A percentile compares a stretch with the other conserved stretches of the same genome.
Evolutionary conservation across 441 rosid genomes (phyloP).

Genomic region (Pelargonium cotyledonis): DNA sequence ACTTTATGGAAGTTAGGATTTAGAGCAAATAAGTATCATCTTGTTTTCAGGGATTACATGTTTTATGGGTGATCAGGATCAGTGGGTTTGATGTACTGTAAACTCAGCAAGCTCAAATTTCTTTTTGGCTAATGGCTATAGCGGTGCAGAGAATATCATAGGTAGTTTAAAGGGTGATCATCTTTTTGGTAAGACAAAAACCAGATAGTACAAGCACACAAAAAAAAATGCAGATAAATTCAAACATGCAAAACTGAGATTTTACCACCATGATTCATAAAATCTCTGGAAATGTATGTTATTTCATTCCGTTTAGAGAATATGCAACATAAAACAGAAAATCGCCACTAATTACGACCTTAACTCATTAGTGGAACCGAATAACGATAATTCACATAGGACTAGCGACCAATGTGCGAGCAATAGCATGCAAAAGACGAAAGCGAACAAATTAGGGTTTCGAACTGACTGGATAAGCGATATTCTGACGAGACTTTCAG

Average conservation of each 20-base stretch:
- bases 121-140: background rate
- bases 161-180: background rate
- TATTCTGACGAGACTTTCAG: constrained; percentile 70
- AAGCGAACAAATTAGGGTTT: constrained; percentile 28
- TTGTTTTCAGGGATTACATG: background rate
- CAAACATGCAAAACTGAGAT: constrained; percentile 2
- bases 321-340: background rate
- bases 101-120: background rate
- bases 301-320: background rate
- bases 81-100: background rate
- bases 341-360: background rate
- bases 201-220: background rate
- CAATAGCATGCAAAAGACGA: background rate
- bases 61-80: background rate
- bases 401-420: background rate
- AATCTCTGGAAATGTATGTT: background rate
- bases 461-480: constrained; percentile 73
- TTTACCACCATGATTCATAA: background rate
- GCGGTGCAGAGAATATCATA: background rate
- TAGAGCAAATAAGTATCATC: background rate
- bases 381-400: background rate
- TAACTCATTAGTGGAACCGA: background rate
- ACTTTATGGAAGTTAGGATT: background rate
- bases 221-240: background rate
- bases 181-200: background rate